Evolutionary conservation across 2,329 filamentous ascomycete species (phyloP).

Genomic region (Albophoma yamanashiensis): DNA sequence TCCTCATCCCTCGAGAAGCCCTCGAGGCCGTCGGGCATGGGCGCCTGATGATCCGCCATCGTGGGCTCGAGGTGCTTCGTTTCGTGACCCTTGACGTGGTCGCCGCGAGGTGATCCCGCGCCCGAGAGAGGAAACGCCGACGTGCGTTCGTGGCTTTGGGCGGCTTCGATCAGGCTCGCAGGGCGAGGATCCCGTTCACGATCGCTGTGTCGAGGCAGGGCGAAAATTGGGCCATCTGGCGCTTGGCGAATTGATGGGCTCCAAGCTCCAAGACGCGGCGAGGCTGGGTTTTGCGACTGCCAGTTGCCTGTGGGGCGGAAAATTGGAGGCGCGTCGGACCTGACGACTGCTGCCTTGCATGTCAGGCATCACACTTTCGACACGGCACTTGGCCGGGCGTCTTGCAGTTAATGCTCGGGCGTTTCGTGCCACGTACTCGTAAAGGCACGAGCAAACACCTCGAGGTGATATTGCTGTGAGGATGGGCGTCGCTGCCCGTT

Average conservation of each 20-base stretch:
- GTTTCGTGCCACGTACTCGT: not conserved
- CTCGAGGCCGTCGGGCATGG: slow-evolving; percentile 11
- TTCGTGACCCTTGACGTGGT: slow-evolving; percentile 9
- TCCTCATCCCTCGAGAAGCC: slow-evolving; percentile 13
- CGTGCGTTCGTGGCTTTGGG: not conserved
- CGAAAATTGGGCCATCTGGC: slow-evolving; percentile 22
- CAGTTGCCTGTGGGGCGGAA: slow-evolving; percentile 16
- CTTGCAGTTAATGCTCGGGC: too few species aligned
- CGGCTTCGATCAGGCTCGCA: slow-evolving; percentile 10
- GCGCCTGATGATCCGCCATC: not conserved
- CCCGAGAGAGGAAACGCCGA: not conserved
- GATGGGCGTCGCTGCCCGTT: not conserved
- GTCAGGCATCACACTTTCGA: slow-evolving; percentile 8
- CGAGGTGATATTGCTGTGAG: not conserved
- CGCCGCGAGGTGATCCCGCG: not conserved
- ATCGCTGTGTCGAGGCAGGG: slow-evolving; percentile 19
- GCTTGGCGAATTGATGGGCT: slow-evolving; percentile 15
- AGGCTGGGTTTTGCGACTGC: slow-evolving; percentile 6
- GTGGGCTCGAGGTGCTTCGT: not conserved
- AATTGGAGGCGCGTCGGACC: slow-evolving; percentile 3
- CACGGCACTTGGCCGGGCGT: too few species aligned
- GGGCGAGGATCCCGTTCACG: slow-evolving; percentile 17
- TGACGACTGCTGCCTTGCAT: slow-evolving; percentile 7
- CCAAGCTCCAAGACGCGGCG: not conserved
- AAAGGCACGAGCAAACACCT: not conserved